Evolutionary conservation across 192 early-diverging fungal species (phyloP).

Genomic region (Coemansia sp.): DNA sequence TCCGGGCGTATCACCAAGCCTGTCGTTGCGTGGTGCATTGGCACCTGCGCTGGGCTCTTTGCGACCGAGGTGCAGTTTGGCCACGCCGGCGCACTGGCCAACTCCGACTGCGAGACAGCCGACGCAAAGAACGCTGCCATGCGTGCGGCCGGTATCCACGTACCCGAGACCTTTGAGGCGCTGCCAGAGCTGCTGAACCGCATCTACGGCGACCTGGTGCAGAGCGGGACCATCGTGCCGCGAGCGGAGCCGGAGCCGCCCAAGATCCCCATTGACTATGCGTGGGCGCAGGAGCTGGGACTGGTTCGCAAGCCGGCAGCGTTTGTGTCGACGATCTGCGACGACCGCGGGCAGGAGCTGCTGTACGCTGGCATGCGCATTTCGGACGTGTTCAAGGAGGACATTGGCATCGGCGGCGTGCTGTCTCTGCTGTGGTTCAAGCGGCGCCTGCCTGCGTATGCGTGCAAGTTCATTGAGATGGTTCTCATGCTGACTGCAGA

Average conservation of each 20-base stretch:
- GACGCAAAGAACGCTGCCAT: constrained; percentile 93
- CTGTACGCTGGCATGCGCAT: constrained; percentile 98
- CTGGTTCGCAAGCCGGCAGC: constrained; percentile 97
- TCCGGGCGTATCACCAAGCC: constrained; percentile 92
- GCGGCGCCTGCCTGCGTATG: constrained; percentile 90
- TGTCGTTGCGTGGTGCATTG: constrained; percentile 99
- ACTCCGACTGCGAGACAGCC: constrained; percentile 94
- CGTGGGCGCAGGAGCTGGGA: constrained; percentile 98
- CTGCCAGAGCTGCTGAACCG: constrained; percentile 76
- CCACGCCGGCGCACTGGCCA: constrained; percentile 94
- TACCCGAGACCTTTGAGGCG: constrained; percentile 95
- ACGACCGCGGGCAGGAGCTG: constrained; percentile 98
- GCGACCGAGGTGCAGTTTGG: constrained; percentile 98
- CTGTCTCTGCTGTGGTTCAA: constrained; percentile 98
- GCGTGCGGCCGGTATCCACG: constrained; percentile 79
- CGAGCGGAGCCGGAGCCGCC: constrained; percentile 85
- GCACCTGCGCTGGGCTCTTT: constrained; percentile 99
- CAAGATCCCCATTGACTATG: constrained; percentile 98
- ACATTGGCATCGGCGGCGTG: constrained; percentile 98
- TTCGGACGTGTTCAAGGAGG: constrained; percentile 97
- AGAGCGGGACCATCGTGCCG: constrained; percentile 66
- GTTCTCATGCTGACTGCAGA: constrained; percentile 99
- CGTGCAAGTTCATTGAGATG: constrained; percentile 99
- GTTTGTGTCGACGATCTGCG: constrained; percentile 98
- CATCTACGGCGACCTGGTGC: constrained; percentile 76